Evolutionary conservation across 768 basidiomycete genomes (phyloP).

Genomic region (Cyclocybe cylindracea): DNA sequence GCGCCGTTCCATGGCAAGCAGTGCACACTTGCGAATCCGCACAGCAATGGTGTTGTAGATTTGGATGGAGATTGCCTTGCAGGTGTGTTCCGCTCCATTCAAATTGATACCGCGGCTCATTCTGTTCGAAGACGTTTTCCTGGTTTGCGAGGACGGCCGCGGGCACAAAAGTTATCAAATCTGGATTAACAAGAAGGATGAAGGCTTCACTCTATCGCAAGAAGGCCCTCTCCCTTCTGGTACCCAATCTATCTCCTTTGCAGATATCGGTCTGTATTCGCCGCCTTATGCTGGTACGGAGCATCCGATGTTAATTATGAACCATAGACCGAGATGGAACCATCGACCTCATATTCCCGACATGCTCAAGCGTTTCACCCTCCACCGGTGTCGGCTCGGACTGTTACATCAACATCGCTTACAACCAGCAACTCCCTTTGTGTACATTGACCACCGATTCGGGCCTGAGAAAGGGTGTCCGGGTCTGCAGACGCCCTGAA

Average conservation of each 20-base stretch:
- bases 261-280: conserved; percentile 73
- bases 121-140: conserved; percentile 69
- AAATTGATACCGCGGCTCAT: neutral
- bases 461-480: conserved; percentile 47
- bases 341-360: conserved; percentile 91
- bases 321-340: conserved; percentile 88
- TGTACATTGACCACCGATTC: conserved; percentile 63
- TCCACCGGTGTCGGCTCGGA: conserved; percentile 70
- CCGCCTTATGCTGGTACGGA: neutral
- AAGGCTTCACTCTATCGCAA: conserved; percentile 72
- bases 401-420: conserved; percentile 89
- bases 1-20: conserved; percentile 62
- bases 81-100: conserved; percentile 45
- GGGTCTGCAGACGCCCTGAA: conserved; percentile 72
- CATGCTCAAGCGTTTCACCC: conserved; percentile 71
- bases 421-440: conserved; percentile 86
- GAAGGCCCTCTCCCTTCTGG: conserved; percentile 73
- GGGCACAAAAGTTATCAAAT: conserved; percentile 78
- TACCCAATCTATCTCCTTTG: conserved; percentile 80
- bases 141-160: conserved; percentile 74
- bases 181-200: conserved; percentile 85
- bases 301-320: neutral
- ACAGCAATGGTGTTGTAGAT: conserved; percentile 94
- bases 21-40: conserved; percentile 84
- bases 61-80: conserved; percentile 95